These are phyloP conservation scores for Peribolospora baueri DNA, from an alignment of 768 basidiomycete species.

Conservation along the genomic window DNA sequence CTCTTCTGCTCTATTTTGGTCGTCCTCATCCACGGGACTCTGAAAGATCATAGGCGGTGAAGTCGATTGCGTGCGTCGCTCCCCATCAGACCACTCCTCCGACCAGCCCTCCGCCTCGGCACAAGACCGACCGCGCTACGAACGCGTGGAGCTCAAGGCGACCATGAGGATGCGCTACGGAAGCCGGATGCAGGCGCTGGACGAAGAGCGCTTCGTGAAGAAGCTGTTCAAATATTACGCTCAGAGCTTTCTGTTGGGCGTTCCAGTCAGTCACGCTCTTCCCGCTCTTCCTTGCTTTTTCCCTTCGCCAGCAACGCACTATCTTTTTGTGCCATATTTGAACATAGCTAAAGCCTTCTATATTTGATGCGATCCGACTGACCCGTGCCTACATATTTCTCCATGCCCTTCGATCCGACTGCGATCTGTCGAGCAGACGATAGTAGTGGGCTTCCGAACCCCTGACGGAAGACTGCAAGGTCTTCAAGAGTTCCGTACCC, in stretches of 20 bases:
- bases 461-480: slow-evolving; percentile 42
- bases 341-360: too few relatives aligned
- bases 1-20: too few relatives aligned
- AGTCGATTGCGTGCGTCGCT: slow-evolving; percentile 48
- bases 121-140: background rate
- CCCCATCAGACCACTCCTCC: slow-evolving; percentile 30
- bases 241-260: slow-evolving; percentile 72
- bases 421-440: slow-evolving; percentile 30
- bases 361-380: too few relatives aligned
- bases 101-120: slow-evolving; percentile 39
- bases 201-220: slow-evolving; percentile 58
- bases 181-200: slow-evolving; percentile 35
- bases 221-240: slow-evolving; percentile 83
- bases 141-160: slow-evolving; percentile 53
- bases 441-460: slow-evolving; percentile 68
- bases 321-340: too few relatives aligned
- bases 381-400: background rate
- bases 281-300: too few relatives aligned
- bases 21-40: slow-evolving; percentile 11
- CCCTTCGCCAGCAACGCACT: slow-evolving; percentile 18
- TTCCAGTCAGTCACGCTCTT: slow-evolving; percentile 30
- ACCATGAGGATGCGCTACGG: slow-evolving; percentile 34
- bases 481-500: slow-evolving; percentile 48
- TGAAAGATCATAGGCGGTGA: slow-evolving; percentile 64
- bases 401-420: background rate